These are phyloP conservation scores for Purpureocillium lavendulum DNA, from an alignment of 2,329 filamentous ascomycete species.

Conservation along the genomic window DNA sequence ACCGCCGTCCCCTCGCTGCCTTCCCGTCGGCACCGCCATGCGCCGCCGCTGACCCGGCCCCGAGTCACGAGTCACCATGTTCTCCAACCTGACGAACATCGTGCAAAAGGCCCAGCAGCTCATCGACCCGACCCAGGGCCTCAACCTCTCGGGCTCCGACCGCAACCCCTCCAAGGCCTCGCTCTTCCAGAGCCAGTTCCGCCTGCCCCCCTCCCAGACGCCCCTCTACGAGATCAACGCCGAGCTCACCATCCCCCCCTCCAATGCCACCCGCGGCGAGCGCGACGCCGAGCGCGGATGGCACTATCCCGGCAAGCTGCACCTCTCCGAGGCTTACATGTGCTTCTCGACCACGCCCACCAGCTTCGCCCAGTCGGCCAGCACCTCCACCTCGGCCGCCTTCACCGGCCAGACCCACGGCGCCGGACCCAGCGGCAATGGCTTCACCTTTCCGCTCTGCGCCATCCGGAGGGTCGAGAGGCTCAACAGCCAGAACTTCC, in stretches of 20 bases:
- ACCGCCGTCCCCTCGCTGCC: slow-evolving; percentile 8
- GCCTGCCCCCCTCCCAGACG: slow-evolving; percentile 83
- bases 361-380: slow-evolving; percentile 76
- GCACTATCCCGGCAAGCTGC: slow-evolving; percentile 86
- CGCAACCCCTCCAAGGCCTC: slow-evolving; percentile 82
- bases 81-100: slow-evolving; percentile 62
- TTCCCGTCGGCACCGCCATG: slow-evolving; percentile 21
- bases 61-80: slow-evolving; percentile 34
- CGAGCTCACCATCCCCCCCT: slow-evolving; percentile 79
- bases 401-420: slow-evolving; percentile 93
- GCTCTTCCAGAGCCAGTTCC: slow-evolving; percentile 93
- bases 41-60: slow-evolving; percentile 25
- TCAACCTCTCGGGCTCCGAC: slow-evolving; percentile 65
- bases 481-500: slow-evolving; percentile 83
- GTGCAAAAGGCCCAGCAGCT: slow-evolving; percentile 94
- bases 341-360: slow-evolving; percentile 94
- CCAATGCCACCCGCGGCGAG: slow-evolving; percentile 62
- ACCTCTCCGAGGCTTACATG: slow-evolving; percentile 88
- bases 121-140: slow-evolving; percentile 79
- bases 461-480: slow-evolving; percentile 87
- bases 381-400: slow-evolving; percentile 66
- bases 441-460: slow-evolving; percentile 89
- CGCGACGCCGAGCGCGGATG: slow-evolving; percentile 67
- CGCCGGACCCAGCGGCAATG: slow-evolving; percentile 86
- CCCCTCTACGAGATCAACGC: slow-evolving; percentile 94